phyloP scores from a whole-genome alignment of 129 eudicot species.

The Flaveria ramosissima region DNA sequence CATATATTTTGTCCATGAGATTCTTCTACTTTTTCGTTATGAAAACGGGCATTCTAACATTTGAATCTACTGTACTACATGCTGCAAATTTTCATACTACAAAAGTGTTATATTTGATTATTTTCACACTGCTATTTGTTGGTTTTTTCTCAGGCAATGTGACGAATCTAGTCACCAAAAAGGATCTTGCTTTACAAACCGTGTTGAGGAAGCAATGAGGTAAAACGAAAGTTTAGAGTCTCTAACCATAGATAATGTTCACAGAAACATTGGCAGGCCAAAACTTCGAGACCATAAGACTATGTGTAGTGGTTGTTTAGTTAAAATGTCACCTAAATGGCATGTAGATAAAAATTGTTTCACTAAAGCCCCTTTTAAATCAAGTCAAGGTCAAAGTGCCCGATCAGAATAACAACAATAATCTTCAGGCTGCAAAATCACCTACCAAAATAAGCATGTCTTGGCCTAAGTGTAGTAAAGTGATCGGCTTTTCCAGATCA shows the following conservation, averaged over 20 bases:
- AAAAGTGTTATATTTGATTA: background rate
- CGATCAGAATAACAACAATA: conserved; percentile 37
- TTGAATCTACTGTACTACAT: background rate
- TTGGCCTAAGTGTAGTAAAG: conserved; percentile 43
- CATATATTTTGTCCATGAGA: background rate
- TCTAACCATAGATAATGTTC: conserved; percentile 56
- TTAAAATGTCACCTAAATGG: no score
- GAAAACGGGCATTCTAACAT: background rate
- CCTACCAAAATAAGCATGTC: conserved; percentile 31
- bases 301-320: no score
- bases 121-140: background rate
- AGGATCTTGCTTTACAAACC: conserved; percentile 54
- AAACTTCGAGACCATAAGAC: conserved; percentile 55
- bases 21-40: background rate
- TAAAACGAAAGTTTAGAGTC: conserved; percentile 96
- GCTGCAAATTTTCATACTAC: background rate
- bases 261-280: conserved; percentile 64
- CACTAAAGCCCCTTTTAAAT: no score
- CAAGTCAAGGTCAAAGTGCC: conserved; percentile 29
- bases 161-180: conserved; percentile 80
- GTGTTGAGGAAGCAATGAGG: conserved; percentile 80
- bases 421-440: conserved; percentile 41
- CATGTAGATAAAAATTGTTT: no score
- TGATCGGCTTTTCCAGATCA: background rate
- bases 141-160: conserved; percentile 61